phyloP scores from a whole-genome alignment of 2,329 filamentous ascomycete genomes.

The Cyphellophora attinorum region DNA sequence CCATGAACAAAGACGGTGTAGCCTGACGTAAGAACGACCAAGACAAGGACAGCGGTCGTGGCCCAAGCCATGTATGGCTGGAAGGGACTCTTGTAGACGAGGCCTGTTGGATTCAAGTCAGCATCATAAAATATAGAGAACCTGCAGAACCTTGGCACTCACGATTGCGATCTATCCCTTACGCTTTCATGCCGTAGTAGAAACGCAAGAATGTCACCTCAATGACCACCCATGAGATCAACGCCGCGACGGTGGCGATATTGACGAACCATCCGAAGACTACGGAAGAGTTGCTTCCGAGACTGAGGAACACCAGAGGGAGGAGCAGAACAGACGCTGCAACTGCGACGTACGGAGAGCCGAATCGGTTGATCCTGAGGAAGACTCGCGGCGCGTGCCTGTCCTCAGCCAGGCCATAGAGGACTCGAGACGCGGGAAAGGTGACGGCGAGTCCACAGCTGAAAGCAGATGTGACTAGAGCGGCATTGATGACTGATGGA shows the following conservation, averaged over 20 bases:
- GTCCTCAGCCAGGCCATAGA: conserved; percentile 28
- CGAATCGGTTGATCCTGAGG: conserved; percentile 48
- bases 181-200: conserved; percentile 52
- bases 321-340: conserved; percentile 47
- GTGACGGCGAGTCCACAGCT: conserved; percentile 32
- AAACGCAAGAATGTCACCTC: conserved; percentile 5
- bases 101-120: conserved; percentile 32
- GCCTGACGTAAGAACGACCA: conserved; percentile 64
- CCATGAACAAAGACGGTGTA: conserved; percentile 64
- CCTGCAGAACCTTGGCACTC: conserved; percentile 55
- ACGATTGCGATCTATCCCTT: too few species aligned
- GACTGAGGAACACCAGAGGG: conserved; percentile 58
- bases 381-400: conserved; percentile 50
- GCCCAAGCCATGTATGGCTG: conserved; percentile 58
- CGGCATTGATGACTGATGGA: conserved; percentile 30
- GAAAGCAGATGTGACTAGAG: conserved; percentile 29
- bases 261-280: conserved; percentile 68
- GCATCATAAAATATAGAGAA: conserved; percentile 52
- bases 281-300: conserved; percentile 45
- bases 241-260: conserved; percentile 45
- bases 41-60: conserved; percentile 45
- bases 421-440: conserved; percentile 23
- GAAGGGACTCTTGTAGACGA: conserved; percentile 45
- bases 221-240: background rate
- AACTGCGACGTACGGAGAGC: conserved; percentile 57